phyloP scores from a whole-genome alignment of 148 eudicot genomes.

The Chenopodium suecicum region DNA sequence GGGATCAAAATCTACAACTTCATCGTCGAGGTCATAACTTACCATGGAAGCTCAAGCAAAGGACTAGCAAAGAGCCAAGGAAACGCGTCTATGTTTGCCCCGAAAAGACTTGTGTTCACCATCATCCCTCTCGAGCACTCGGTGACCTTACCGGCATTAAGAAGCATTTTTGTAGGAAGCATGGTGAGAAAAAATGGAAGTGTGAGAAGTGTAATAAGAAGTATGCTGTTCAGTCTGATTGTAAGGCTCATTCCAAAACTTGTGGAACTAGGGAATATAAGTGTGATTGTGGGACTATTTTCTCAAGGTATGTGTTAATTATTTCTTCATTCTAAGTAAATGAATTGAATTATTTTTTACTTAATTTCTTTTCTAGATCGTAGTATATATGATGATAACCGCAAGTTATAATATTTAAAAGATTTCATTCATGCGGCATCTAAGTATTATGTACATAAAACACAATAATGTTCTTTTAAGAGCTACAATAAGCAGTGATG shows the following conservation, averaged over 20 bases:
- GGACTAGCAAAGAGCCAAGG: slow-evolving; percentile 60
- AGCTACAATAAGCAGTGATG: no score
- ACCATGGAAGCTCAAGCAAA: slow-evolving; percentile 97
- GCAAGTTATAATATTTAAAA: no score
- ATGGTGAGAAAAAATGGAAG: slow-evolving; percentile 99
- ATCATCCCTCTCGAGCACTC: slow-evolving; percentile 85
- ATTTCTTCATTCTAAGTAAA: background rate
- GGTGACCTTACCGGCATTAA: slow-evolving; percentile 92
- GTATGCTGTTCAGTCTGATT: slow-evolving; percentile 93
- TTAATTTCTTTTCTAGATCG: background rate
- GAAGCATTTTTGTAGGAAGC: slow-evolving; percentile 89
- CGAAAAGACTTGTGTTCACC: slow-evolving; percentile 76
- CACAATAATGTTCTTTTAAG: no score
- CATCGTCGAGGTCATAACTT: slow-evolving; percentile 89
- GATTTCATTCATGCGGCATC: no score
- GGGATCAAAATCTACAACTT: slow-evolving; percentile 86
- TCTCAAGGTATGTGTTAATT: slow-evolving; percentile 57
- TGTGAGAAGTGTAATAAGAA: slow-evolving; percentile 88
- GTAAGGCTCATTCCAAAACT: slow-evolving; percentile 96
- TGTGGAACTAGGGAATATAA: slow-evolving; percentile 94
- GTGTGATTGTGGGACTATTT: slow-evolving; percentile 92
- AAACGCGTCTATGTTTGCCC: slow-evolving; percentile 95
- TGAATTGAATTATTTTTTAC: no score
- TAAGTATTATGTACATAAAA: no score
- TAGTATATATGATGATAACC: no score